A percentile compares a stretch with the other conserved stretches of the same genome.
Conservation (phyloP, 2,329 filamentous ascomycete species). For the Talaromyces sp. region DNA sequence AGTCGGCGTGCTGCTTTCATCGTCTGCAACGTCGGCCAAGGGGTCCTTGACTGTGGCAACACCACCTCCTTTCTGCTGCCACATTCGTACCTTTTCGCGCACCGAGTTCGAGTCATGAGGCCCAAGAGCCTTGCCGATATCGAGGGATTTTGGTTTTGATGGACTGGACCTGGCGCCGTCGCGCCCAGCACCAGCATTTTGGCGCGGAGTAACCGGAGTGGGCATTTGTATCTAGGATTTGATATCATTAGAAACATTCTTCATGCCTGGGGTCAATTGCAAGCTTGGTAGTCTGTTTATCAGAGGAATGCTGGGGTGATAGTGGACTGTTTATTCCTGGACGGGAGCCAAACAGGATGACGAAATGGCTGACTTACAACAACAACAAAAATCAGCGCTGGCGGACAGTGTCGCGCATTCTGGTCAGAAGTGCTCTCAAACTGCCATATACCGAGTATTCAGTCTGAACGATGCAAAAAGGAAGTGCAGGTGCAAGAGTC, state of each 20-base stretch:
- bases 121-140: slow-evolving; percentile 53
- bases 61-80: slow-evolving; percentile 74
- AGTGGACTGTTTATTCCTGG: neutral
- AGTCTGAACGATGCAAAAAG: neutral
- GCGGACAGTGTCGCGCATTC: slow-evolving; percentile 6
- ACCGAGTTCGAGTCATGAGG: slow-evolving; percentile 63
- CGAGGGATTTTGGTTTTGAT: slow-evolving; percentile 55
- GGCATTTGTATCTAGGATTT: slow-evolving; percentile 36
- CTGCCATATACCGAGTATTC: neutral
- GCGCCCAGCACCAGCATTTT: slow-evolving; percentile 35
- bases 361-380: neutral
- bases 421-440: neutral
- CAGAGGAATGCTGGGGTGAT: slow-evolving; percentile 8
- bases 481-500: neutral
- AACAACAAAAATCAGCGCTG: slow-evolving; percentile 1
- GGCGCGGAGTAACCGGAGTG: slow-evolving; percentile 36
- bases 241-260: slow-evolving; percentile 12
- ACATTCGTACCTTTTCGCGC: slow-evolving; percentile 73
- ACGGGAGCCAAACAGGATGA: slow-evolving; percentile 7
- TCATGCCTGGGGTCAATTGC: neutral
- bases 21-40: slow-evolving; percentile 52
- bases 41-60: slow-evolving; percentile 59
- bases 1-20: slow-evolving; percentile 36
- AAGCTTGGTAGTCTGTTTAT: neutral
- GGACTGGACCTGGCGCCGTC: slow-evolving; percentile 54